Evolutionary conservation across 2,329 filamentous ascomycete species (phyloP).

Genomic region (Neonectria magnoliae): DNA sequence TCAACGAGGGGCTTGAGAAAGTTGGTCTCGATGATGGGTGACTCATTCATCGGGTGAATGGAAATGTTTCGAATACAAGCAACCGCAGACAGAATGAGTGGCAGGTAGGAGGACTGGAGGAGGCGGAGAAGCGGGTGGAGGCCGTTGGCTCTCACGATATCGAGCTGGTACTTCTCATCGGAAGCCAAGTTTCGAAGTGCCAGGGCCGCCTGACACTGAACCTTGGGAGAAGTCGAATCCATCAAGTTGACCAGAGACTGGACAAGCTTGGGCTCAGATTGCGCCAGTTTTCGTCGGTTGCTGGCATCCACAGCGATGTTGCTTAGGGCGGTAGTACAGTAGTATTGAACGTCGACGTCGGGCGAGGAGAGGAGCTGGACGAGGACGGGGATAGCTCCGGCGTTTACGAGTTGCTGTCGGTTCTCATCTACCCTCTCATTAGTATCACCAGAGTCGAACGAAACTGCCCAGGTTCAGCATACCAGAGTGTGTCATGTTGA

Average conservation of each 20-base stretch:
- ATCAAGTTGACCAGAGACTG: conserved; percentile 95
- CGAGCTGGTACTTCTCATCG: conserved; percentile 98
- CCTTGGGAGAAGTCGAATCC: conserved; percentile 97
- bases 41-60: conserved; percentile 97
- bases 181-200: conserved; percentile 95
- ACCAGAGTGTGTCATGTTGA: conserved; percentile 99
- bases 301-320: conserved; percentile 96
- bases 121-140: conserved; percentile 87
- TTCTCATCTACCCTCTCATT: conserved; percentile 79
- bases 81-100: conserved; percentile 94
- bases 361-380: conserved; percentile 92
- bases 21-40: conserved; percentile 96
- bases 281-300: conserved; percentile 90
- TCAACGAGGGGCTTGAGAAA: conserved; percentile 95
- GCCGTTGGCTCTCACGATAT: conserved; percentile 91
- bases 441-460: conserved; percentile 13
- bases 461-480: conserved; percentile 44
- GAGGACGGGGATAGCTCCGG: conserved; percentile 96
- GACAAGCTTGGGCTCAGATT: conserved; percentile 90
- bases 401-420: conserved; percentile 94
- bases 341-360: conserved; percentile 98
- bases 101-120: conserved; percentile 93
- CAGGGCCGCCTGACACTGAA: conserved; percentile 95
- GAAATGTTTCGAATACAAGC: conserved; percentile 99
- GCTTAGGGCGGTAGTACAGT: conserved; percentile 97